Percentiles rank a stretch among this genome's conserved stretches.
These are phyloP conservation scores for Pythium angustatum DNA, from an alignment of 352 stramenopile species.

Conservation along the genomic window DNA sequence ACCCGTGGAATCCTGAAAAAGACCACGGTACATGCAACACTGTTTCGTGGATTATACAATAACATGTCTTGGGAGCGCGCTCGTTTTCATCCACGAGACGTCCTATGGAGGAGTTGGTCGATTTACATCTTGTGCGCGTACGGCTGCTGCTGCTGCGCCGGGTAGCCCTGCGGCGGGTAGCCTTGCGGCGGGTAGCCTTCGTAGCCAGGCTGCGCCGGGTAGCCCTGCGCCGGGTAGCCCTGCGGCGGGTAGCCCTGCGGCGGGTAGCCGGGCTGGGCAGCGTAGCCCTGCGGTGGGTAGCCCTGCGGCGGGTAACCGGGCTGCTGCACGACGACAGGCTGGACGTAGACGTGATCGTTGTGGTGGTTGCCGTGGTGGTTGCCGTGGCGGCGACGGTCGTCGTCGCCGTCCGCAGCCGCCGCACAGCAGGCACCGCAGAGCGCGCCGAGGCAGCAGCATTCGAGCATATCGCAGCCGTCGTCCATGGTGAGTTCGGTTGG, in stretches of 20 bases:
- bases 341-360: constrained; percentile 65
- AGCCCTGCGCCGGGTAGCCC: constrained; percentile 1
- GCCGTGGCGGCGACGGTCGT: constrained; percentile 39
- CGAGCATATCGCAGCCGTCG: constrained; percentile 76
- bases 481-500: constrained; percentile 41
- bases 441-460: constrained; percentile 74
- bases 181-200: constrained; percentile 4
- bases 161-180: not conserved
- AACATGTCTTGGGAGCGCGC: not conserved
- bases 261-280: constrained; percentile 13
- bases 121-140: constrained; percentile 33
- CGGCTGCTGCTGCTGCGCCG: constrained; percentile 16
- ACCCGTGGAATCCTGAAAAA: not conserved
- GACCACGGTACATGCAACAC: not conserved
- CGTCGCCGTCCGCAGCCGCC: constrained; percentile 34
- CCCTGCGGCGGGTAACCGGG: constrained; percentile 40
- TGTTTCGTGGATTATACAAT: constrained; percentile 7
- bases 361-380: constrained; percentile 40
- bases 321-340: constrained; percentile 61
- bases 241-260: constrained; percentile 7
- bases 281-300: constrained; percentile 40
- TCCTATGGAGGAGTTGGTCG: not conserved
- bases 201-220: constrained; percentile 6
- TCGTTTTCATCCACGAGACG: constrained; percentile 1
- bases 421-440: constrained; percentile 79